Evolutionary conservation across 331 rosid species (phyloP).

Genomic region (Spiraea crenata): DNA sequence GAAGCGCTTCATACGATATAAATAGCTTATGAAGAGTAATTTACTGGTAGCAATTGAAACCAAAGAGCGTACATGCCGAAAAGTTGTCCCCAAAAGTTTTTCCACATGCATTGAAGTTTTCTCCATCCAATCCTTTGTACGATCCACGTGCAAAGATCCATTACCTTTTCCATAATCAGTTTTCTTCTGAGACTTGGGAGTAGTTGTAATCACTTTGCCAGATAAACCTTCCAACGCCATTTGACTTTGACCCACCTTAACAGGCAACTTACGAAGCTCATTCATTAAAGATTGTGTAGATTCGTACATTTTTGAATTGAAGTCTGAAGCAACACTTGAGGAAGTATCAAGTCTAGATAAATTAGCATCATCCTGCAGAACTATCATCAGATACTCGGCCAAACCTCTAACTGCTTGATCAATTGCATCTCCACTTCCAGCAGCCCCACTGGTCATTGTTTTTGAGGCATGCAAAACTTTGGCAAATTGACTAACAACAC

Average conservation of each 20-base stretch:
- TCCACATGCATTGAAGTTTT: slow-evolving; percentile 62
- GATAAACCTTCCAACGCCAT: slow-evolving; percentile 37
- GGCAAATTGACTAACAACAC: slow-evolving; percentile 79
- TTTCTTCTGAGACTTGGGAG: slow-evolving; percentile 39
- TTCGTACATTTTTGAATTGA: slow-evolving; percentile 28
- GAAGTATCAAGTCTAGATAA: slow-evolving; percentile 35
- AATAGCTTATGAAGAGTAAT: slow-evolving; percentile 19
- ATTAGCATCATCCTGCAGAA: slow-evolving; percentile 73
- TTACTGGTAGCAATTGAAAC: slow-evolving; percentile 19
- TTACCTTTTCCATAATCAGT: slow-evolving; percentile 36
- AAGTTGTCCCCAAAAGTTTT: slow-evolving; percentile 65
- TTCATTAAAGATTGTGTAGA: slow-evolving; percentile 59
- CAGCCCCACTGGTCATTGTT: slow-evolving; percentile 83
- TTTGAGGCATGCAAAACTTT: slow-evolving; percentile 78
- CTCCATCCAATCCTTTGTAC: slow-evolving; percentile 80
- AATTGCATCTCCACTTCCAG: slow-evolving; percentile 72
- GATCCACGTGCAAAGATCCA: slow-evolving; percentile 64
- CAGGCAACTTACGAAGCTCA: slow-evolving; percentile 70
- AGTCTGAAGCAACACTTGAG: slow-evolving; percentile 32
- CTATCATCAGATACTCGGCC: slow-evolving; percentile 88
- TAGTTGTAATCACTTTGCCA: slow-evolving; percentile 29
- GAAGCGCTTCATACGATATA: slow-evolving; percentile 9
- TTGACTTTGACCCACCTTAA: slow-evolving; percentile 42
- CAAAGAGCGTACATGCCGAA: slow-evolving; percentile 65
- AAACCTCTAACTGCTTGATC: slow-evolving; percentile 82